Evolutionary conservation across 495 filamentous ascomycete genomes (phyloP).

Genomic region (Podospora anserina): DNA sequence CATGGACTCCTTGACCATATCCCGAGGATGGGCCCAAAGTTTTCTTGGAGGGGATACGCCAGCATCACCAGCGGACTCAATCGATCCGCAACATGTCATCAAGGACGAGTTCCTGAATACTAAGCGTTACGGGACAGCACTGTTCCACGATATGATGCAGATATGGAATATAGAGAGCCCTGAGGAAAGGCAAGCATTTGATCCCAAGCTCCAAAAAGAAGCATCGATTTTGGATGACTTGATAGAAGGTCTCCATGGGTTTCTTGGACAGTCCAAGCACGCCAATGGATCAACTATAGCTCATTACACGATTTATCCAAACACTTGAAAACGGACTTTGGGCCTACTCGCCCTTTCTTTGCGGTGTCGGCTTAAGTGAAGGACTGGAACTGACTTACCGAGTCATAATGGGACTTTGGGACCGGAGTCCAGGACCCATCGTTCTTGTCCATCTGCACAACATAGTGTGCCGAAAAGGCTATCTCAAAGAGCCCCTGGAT

Average conservation of each 20-base stretch:
- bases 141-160: neutral
- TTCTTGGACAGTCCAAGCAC: slow-evolving; percentile 31
- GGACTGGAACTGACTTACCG: slow-evolving; percentile 37
- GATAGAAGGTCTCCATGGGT: slow-evolving; percentile 23
- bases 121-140: neutral
- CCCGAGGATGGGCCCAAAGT: slow-evolving; percentile 41
- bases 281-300: slow-evolving; percentile 28
- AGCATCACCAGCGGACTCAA: slow-evolving; percentile 28
- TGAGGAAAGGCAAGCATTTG: neutral
- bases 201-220: neutral
- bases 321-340: slow-evolving; percentile 47
- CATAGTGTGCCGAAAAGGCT: slow-evolving; percentile 42
- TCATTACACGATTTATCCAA: slow-evolving; percentile 42
- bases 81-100: slow-evolving; percentile 42
- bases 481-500: slow-evolving; percentile 31
- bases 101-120: slow-evolving; percentile 40
- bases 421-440: slow-evolving; percentile 27
- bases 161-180: neutral
- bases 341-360: slow-evolving; percentile 52
- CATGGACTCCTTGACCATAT: slow-evolving; percentile 42
- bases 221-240: neutral
- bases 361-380: slow-evolving; percentile 44
- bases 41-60: slow-evolving; percentile 33
- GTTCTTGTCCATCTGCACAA: slow-evolving; percentile 42
- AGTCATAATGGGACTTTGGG: slow-evolving; percentile 34